Evolutionary conservation across 1,284 basidiomycete genomes (phyloP), one percentile per base, ranked within the genome.

Genomic region (Uromyces viciae-fabae): DNA sequence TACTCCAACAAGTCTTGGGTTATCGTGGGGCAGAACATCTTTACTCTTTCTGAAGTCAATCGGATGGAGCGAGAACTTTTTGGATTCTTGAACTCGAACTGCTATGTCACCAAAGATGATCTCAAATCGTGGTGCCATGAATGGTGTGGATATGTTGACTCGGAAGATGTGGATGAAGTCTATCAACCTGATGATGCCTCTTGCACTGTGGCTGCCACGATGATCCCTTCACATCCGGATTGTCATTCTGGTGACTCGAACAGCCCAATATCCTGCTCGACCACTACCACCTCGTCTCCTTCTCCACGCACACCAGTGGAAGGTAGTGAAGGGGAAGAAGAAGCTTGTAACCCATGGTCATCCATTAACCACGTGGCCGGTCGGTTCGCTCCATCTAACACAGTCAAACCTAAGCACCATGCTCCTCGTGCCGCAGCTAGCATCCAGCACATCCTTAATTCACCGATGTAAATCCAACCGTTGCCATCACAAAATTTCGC

Each of bases 1-100:
- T 83, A 83, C 80, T 94, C 93, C 22, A 97, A 97, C 90, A 94
- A 95, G 87, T 94, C 93, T 0, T 97, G 94, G 94, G 91, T 91
- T 28, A 93, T 97, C 72, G 94, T 97, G 68, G 94, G 93, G 0
- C 94, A 96, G 86, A 92, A 91, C 74, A 92, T 95, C 91, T 96
- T 95, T 84, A 90, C 91, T 0, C 87, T 96, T 1, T 90, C 92
- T 58, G 94, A 97, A 88, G 92, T 96, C 84, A 96, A 97, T 86
- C 79, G 76, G 19, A 78, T 78, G 76, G 76, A 78, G 46, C 76
- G 76, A 3, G 76, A 78, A 66, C 38, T 78, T 15, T 78, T 78
- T 71, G 64, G 66, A 15, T 71, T 69, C 62, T 42, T 78, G 42
- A 71, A 71, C 15, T 69, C 62, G 25, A 78, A 78, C 22, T 78